phyloP scores from a whole-genome alignment of 176 grass and related monocot genomes.

The Phragmites australis region DNA sequence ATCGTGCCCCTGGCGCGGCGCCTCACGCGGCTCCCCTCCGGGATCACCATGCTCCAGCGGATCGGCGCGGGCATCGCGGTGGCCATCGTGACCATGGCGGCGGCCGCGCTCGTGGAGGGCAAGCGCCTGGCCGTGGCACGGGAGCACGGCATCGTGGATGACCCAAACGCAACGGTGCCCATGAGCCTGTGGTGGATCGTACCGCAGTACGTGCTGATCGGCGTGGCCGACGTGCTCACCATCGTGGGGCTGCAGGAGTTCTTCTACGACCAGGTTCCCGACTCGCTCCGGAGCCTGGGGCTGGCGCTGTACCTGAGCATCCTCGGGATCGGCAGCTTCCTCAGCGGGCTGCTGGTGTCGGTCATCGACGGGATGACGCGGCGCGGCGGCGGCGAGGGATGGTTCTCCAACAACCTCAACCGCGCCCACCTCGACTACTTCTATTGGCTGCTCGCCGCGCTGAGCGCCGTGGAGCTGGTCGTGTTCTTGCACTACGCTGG shows the following conservation, averaged over 20 bases:
- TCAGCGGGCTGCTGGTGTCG: constrained; percentile 56
- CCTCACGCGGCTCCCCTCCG: constrained; percentile 38
- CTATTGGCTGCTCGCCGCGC: constrained; percentile 52
- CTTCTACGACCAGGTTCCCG: constrained; percentile 89
- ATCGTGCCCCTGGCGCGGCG: constrained; percentile 51
- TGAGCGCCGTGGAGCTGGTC: constrained; percentile 43
- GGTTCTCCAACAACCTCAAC: constrained; percentile 59
- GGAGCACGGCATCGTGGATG: constrained; percentile 51
- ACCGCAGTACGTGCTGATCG: constrained; percentile 73
- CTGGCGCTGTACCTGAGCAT: constrained; percentile 69
- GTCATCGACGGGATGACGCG: constrained; percentile 44
- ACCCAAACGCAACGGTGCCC: constrained; percentile 44
- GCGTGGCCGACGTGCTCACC: constrained; percentile 76
- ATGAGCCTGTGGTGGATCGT: constrained; percentile 98
- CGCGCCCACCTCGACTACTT: constrained; percentile 59
- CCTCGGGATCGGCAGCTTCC: constrained; percentile 56
- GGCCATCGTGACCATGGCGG: constrained; percentile 48
- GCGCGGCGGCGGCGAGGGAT: constrained; percentile 36
- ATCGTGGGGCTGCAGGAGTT: constrained; percentile 86
- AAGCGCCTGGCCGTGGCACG: constrained; percentile 50
- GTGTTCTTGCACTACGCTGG: constrained; percentile 43
- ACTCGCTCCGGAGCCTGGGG: constrained; percentile 59
- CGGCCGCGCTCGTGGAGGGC: constrained; percentile 56
- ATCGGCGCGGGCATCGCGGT: constrained; percentile 57
- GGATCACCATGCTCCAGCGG: constrained; percentile 69